Evolutionary conservation across 495 filamentous ascomycete genomes (phyloP), one percentile per base, ranked within the genome.

Genomic region (Daldinia bambusicola): DNA sequence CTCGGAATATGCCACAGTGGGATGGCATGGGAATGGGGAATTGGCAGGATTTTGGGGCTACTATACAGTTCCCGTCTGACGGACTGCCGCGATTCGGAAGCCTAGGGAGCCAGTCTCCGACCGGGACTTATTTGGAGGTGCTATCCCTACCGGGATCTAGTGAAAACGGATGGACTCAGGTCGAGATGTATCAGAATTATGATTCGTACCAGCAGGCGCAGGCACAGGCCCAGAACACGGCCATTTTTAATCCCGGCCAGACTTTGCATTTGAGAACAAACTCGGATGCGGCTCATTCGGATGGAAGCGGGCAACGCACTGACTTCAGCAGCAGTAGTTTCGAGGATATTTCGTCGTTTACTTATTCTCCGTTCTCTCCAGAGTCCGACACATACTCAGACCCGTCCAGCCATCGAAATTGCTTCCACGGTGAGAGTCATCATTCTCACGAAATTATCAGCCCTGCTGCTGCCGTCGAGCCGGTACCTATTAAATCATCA

Each of bases 241-340:
- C 91, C 60, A 93, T 96, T 63, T 93, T 94, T 81, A 95, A 96
- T 76, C 94, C 94, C 2, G 87, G 88, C 64, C 91, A 96, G 78
- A 93, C 92, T 0, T 82, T 97, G 52, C 94, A 97, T 78, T 82
- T 93, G 70, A 88, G 94, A 55, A 94, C 90, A 57, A 87, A 90
- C 70, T 97, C 94, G 8, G 92, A 94, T 63, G 93, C 93, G 2
- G 95, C 94, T 0, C 89, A 90, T 41, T 93, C 92, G 9, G 90
- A 92, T 62, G 80, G 79, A 30, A 79, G 66, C 37, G 80, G 61
- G 71, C 87, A 84, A 64, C 87, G 82, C 64, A 89, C 75, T 53
- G 83, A 86, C n/a, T 87, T 92, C 76, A 88, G 91, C 71, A 95
- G 92, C 63, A 95, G 92, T 81, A 95, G 92, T 81, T 95, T 87